Conservation (phyloP, 352 stramenopile species). For the Phytophthora pluvialis region DNA sequence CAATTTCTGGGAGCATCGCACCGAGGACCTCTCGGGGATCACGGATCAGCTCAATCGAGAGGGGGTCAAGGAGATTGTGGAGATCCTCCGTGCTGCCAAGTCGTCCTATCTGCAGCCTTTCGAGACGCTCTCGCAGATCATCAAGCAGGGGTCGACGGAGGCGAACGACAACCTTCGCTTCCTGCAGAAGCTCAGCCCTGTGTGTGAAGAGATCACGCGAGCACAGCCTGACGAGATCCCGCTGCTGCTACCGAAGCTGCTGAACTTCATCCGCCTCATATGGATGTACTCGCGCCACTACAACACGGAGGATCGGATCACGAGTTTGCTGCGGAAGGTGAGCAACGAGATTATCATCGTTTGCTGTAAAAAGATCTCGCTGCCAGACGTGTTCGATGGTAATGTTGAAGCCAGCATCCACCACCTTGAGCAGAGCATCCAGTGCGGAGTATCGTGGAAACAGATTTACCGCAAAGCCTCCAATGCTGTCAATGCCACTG, state of each 20-base stretch:
- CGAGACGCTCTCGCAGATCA: slow-evolving; percentile 92
- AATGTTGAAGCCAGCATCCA: slow-evolving; percentile 91
- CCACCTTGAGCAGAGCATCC: slow-evolving; percentile 92
- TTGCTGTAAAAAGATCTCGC: slow-evolving; percentile 89
- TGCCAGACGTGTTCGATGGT: slow-evolving; percentile 93
- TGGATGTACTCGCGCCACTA: slow-evolving; percentile 94
- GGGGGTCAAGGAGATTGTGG: slow-evolving; percentile 92
- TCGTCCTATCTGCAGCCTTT: slow-evolving; percentile 95
- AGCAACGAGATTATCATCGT: slow-evolving; percentile 95
- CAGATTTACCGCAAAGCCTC: slow-evolving; percentile 80
- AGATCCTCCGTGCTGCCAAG: slow-evolving; percentile 88
- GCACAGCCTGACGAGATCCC: slow-evolving; percentile 92
- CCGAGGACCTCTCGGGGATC: slow-evolving; percentile 93
- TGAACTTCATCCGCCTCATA: slow-evolving; percentile 95
- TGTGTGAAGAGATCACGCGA: slow-evolving; percentile 89
- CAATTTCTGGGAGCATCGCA: slow-evolving; percentile 95
- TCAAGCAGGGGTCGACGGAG: slow-evolving; percentile 91
- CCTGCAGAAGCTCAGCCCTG: slow-evolving; percentile 91
- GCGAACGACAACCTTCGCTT: slow-evolving; percentile 96
- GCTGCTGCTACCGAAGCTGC: slow-evolving; percentile 89
- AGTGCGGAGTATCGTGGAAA: slow-evolving; percentile 94
- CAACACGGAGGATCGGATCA: slow-evolving; percentile 95
- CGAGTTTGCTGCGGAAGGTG: slow-evolving; percentile 92
- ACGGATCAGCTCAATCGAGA: slow-evolving; percentile 92
- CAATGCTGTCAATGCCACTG: slow-evolving; percentile 66